Percentiles rank a stretch among this genome's conserved stretches.
phyloP scores from a whole-genome alignment of 2,329 filamentous ascomycete species.

The Calonectria crousiana region DNA sequence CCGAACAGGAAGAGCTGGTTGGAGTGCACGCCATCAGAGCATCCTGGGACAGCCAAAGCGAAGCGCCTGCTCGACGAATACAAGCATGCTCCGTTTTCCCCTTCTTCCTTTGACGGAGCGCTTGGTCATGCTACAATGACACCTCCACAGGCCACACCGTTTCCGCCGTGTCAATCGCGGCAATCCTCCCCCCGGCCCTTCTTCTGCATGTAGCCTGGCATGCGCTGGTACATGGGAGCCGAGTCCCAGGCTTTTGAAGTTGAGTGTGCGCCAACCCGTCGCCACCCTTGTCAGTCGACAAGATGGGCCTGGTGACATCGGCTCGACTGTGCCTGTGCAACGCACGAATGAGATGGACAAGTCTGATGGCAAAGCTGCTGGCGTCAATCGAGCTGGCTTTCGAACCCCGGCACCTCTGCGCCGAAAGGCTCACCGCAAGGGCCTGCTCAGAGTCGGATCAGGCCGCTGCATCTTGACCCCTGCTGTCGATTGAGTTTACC shows the following conservation, averaged over 20 bases:
- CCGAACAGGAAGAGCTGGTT: background rate
- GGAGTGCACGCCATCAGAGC: background rate
- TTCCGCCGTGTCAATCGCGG: conserved; percentile 13
- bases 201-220: conserved; percentile 19
- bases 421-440: background rate
- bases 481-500: conserved; percentile 28
- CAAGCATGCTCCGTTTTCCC: too few relatives aligned
- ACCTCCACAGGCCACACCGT: conserved; percentile 27
- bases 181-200: conserved; percentile 4
- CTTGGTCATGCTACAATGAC: conserved; percentile 35
- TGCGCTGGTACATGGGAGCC: background rate
- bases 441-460: background rate
- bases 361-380: background rate
- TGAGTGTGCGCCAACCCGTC: conserved; percentile 12
- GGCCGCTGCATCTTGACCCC: conserved; percentile 15
- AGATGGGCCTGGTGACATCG: background rate
- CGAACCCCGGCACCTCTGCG: background rate
- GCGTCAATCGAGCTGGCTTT: background rate
- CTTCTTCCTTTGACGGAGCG: background rate
- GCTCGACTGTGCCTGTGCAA: conserved; percentile 7
- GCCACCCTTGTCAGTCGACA: background rate
- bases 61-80: background rate
- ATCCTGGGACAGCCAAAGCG: background rate
- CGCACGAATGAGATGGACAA: background rate
- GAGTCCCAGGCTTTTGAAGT: conserved; percentile 12